Evolutionary conservation across 2,329 filamentous ascomycete species (phyloP), one percentile per base, ranked within the genome.

Genomic region (Lithohypha guttulata): DNA sequence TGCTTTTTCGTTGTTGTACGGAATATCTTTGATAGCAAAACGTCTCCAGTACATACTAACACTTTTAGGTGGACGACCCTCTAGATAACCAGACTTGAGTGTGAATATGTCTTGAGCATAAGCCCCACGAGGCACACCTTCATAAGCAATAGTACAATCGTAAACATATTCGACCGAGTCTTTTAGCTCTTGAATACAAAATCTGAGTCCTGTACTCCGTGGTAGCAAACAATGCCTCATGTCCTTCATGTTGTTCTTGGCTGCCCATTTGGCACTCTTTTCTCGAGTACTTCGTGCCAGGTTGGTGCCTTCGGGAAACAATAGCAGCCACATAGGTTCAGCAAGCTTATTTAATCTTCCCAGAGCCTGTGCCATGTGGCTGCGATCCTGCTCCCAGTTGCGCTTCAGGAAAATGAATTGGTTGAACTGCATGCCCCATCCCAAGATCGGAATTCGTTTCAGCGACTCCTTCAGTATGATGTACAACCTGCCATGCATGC

Each of bases 321-420:
- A 73, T 27, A 93, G 68, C 23, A 93, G 69, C 85, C 85, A 93
- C 85, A 93, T 93, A 4, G 85, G 85, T 51, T 86, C 73, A 11
- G 39, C 23, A 21, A 39, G 27, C 33, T 65, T 69, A 57, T 79
- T 81, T 45, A 93, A 69, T 57, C 84, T 79, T 39, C 72, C 64
- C 2, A 93, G 64, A 6, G 83, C 78, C 52, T 84, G 73, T 32
- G 81, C 78, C 55, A 93, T 69, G n/a, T 80, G 75, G 2, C 76
- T 75, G 51, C 79, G 75, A 55, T 93, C 85, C 27, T 78, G 76
- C 23, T 81, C 75, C 84, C 87, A 89, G 55, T 91, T 91, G 41
- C 85, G 73, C n/a, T 83, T 82, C 65, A 93, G 76, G 63, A 93
- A 93, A 55, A 93, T 86, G 67, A 93, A 93, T 49, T 84, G 79